Evolutionary conservation across 805 yeast genomes (phyloP), one percentile per base, ranked within the genome.

Genomic region (Monosporozyma solicola): DNA sequence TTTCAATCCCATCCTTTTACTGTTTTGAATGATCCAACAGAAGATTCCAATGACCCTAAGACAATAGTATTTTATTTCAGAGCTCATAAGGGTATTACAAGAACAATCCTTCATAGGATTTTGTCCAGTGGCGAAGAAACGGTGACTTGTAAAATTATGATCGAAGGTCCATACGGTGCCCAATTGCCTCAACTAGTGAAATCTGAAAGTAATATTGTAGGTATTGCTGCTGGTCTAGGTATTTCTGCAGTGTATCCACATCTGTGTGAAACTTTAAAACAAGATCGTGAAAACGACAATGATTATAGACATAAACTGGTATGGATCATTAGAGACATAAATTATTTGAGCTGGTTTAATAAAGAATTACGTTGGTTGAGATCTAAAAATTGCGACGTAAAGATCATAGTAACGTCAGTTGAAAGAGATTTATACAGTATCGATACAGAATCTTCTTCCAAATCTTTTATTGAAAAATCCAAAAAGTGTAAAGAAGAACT

Each of bases 1-100:
- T 15, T 63, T 54, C 88, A 85, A 64, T 79, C 85, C 4, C 90
- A 85, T 64, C 92, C 92, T 3, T 85, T 87, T 68, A 83, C 91
- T 1, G 66, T 79, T 6, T 69, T 79, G 49, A 68, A 78, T 3
- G 65, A 65, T 6, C 65, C 68, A 1, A 66, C 70, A 46, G 69
- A 70, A 41, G 69, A 72, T 55, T 66, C 68, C 47, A 61, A 41
- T 6, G 53, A 59, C 29, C 47, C 58, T 13, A 54, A 55, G 29
- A 53, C 55, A 25, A 24, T 80, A 9, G 67, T 71, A 1, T 67
- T 79, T 49, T 74, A 71, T 57, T 73, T 79, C 59, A 80, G 77
- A 61, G 76, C 75, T 20, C 80, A 80, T 63, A 74, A 74, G n/a
- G 89, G 88, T 54, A 65, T 80, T 51, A 82, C 88, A 15, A 73